These are phyloP conservation scores for Lachnellula cervina DNA, from an alignment of 2,329 filamentous ascomycete genomes.

Conservation along the genomic window DNA sequence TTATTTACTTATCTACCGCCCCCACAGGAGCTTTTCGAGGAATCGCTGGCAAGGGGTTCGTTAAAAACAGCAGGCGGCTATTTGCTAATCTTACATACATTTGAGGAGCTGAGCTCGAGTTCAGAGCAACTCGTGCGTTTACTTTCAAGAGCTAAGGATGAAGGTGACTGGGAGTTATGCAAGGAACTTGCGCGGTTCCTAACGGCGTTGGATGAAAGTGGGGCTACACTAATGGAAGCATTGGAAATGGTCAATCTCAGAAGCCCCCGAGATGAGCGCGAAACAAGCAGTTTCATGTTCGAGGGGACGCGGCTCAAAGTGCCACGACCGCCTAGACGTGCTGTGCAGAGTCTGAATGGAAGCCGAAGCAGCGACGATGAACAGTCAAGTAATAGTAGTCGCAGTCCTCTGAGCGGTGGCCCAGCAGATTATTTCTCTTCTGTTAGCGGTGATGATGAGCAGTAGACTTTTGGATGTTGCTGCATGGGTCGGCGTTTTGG, in stretches of 20 bases:
- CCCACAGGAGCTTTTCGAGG: slow-evolving; percentile 87
- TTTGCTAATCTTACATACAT: slow-evolving; percentile 86
- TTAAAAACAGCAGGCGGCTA: slow-evolving; percentile 96
- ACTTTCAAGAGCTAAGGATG: slow-evolving; percentile 72
- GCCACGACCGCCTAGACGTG: slow-evolving; percentile 10
- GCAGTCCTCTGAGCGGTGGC: slow-evolving; percentile 16
- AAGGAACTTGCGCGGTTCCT: slow-evolving; percentile 93
- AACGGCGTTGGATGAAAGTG: slow-evolving; percentile 83
- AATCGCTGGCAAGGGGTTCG: slow-evolving; percentile 76
- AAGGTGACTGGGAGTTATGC: slow-evolving; percentile 91
- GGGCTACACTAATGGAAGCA: slow-evolving; percentile 70
- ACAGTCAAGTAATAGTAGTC: slow-evolving; percentile 23
- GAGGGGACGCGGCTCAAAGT: slow-evolving; percentile 33
- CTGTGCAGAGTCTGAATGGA: slow-evolving; percentile 26
- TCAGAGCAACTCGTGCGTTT: slow-evolving; percentile 77
- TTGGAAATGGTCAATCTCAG: slow-evolving; percentile 57
- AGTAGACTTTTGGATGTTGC: slow-evolving; percentile 8
- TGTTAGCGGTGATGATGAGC: slow-evolving; percentile 1
- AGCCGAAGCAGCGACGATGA: slow-evolving; percentile 32
- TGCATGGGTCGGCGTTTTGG: slow-evolving; percentile 6
- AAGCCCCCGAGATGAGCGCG: slow-evolving; percentile 32
- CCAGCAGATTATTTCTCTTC: slow-evolving; percentile 22
- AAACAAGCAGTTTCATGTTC: slow-evolving; percentile 35
- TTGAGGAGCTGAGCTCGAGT: slow-evolving; percentile 63
- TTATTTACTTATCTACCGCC: slow-evolving; percentile 88